phyloP scores from a whole-genome alignment of 1,284 basidiomycete genomes.

The Termitomyces sp. region DNA sequence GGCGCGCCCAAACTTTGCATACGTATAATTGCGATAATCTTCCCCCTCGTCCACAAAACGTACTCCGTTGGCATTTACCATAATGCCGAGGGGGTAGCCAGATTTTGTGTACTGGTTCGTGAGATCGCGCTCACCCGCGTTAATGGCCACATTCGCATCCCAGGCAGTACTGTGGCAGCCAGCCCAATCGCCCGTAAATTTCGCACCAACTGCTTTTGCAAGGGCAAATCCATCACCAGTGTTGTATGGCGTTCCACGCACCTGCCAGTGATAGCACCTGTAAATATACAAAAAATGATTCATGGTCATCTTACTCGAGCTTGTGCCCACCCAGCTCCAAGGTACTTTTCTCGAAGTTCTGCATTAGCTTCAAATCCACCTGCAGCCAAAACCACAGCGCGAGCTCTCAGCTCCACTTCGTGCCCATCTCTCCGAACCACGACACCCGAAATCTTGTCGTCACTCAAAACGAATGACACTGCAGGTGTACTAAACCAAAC shows the following conservation, averaged over 20 bases:
- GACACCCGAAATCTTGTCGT: conserved; percentile 39
- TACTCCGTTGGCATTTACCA: conserved; percentile 51
- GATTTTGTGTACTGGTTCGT: conserved; percentile 71
- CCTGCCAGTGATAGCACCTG: conserved; percentile 28
- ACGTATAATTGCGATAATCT: conserved; percentile 68
- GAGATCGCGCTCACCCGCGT: conserved; percentile 48
- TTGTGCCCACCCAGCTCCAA: conserved; percentile 51
- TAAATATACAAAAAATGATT: conserved; percentile 1
- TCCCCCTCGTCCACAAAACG: conserved; percentile 68
- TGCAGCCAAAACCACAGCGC: conserved; percentile 52
- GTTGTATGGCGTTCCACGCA: conserved; percentile 67
- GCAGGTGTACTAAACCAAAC: conserved; percentile 53
- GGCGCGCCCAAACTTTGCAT: conserved; percentile 58
- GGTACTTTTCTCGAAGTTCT: conserved; percentile 43
- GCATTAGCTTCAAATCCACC: conserved; percentile 61
- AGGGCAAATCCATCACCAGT: conserved; percentile 56
- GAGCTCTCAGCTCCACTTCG: conserved; percentile 30
- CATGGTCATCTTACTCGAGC: conserved; percentile 41
- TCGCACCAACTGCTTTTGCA: conserved; percentile 48
- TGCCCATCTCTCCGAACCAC: conserved; percentile 35
- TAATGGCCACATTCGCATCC: conserved; percentile 55
- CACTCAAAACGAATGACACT: conserved; percentile 34
- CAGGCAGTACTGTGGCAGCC: conserved; percentile 68
- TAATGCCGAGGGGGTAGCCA: conserved; percentile 64
- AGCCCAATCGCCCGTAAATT: conserved; percentile 51